These are phyloP conservation scores for Tricholoma saponaceum DNA, from an alignment of 768 basidiomycete genomes.

Conservation along the genomic window DNA sequence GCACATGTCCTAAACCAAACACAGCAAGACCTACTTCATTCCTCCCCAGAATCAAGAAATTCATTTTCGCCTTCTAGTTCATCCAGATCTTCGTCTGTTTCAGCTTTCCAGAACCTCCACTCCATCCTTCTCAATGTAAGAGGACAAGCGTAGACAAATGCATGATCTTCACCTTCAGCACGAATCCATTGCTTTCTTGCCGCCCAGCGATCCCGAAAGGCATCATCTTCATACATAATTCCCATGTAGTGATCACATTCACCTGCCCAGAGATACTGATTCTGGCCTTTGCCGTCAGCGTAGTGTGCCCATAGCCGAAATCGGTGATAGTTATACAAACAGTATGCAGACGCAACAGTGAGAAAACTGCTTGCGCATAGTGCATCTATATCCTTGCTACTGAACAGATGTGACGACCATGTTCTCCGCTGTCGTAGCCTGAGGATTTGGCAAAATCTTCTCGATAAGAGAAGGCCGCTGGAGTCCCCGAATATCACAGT, in stretches of 20 bases:
- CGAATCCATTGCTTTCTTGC: conserved; percentile 24
- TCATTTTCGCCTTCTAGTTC: conserved; percentile 14
- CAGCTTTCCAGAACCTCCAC: conserved; percentile 24
- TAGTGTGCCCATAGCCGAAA: conserved; percentile 16
- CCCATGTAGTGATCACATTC: conserved; percentile 34
- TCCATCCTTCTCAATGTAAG: conserved; percentile 25
- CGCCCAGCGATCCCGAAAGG: conserved; percentile 26
- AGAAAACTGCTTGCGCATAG: conserved; percentile 24
- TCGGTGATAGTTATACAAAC: conserved; percentile 28
- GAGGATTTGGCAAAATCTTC: conserved; percentile 17
- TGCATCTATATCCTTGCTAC: conserved; percentile 25
- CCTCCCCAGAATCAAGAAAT: conserved; percentile 2
- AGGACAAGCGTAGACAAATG: conserved; percentile 19
- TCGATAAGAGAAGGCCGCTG: conserved; percentile 28
- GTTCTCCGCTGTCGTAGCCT: conserved; percentile 21
- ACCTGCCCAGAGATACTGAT: conserved; percentile 28
- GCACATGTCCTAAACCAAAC: not conserved
- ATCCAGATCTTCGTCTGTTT: conserved; percentile 13
- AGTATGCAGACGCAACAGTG: conserved; percentile 22
- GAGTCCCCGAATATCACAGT: conserved; percentile 23
- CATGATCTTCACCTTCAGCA: conserved; percentile 5
- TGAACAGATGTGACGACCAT: conserved; percentile 33
- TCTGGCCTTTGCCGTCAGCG: conserved; percentile 12
- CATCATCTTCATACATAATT: conserved; percentile 29
- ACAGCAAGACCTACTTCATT: not conserved